These are phyloP conservation scores for Aspergillus mulundensis DNA, from an alignment of 495 filamentous ascomycete species.

Conservation along the genomic window DNA sequence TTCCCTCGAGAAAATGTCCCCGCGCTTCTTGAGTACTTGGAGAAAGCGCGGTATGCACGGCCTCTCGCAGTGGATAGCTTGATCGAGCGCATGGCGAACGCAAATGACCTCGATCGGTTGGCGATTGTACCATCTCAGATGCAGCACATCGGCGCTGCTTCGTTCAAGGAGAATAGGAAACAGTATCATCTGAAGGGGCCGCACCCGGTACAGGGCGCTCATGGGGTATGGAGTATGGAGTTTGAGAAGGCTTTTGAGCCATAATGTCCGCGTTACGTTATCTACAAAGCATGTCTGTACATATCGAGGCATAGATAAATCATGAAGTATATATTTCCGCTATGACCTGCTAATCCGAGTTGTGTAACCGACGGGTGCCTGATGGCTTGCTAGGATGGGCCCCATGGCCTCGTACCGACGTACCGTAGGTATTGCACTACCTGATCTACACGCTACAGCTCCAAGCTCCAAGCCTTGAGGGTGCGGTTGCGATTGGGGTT, in stretches of 20 bases:
- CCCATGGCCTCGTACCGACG: no score
- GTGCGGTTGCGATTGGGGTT: no score
- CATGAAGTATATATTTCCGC: neutral
- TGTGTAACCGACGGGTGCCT: no score
- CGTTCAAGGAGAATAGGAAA: slow-evolving; percentile 23
- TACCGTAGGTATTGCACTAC: no score
- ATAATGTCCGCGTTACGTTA: neutral
- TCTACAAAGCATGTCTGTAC: neutral
- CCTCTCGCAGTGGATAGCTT: slow-evolving; percentile 20
- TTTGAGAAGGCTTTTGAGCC: slow-evolving; percentile 22
- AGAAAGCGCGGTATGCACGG: slow-evolving; percentile 11
- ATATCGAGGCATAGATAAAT: neutral
- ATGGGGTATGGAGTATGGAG: slow-evolving; percentile 30
- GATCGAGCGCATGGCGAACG: slow-evolving; percentile 21
- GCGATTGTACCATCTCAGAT: slow-evolving; percentile 25
- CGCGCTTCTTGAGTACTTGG: slow-evolving; percentile 17
- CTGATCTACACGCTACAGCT: no score
- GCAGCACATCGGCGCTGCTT: slow-evolving; percentile 29
- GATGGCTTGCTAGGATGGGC: no score
- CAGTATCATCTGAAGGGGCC: slow-evolving; percentile 17
- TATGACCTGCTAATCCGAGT: neutral
- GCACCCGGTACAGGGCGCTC: slow-evolving; percentile 21
- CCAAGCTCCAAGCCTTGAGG: no score
- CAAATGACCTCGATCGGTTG: slow-evolving; percentile 17
- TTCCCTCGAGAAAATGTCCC: slow-evolving; percentile 27